phyloP scores from a whole-genome alignment of 345 rosid genomes.

The Brassica juncea region DNA sequence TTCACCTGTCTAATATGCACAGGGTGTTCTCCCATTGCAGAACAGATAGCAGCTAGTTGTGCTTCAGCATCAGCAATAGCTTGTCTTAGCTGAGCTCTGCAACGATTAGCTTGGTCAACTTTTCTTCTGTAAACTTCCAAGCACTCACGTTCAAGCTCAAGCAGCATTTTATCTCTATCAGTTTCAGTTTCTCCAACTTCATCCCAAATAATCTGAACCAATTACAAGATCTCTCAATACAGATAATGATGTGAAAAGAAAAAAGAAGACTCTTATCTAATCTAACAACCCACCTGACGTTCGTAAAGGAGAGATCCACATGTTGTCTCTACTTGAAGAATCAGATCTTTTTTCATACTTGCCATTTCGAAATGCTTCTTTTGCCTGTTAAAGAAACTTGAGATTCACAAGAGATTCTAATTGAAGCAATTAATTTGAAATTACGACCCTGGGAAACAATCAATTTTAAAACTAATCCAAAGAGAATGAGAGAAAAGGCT shows the following conservation, averaged over 20 bases:
- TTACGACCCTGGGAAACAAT: background rate
- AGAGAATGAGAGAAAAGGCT: constrained; percentile 5
- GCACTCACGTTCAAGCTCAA: constrained; percentile 93
- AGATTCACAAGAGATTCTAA: too few species aligned
- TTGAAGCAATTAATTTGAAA: too few species aligned
- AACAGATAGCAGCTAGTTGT: constrained; percentile 81
- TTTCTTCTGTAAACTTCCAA: constrained; percentile 90
- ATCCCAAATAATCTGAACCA: constrained; percentile 14
- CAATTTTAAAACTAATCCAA: background rate
- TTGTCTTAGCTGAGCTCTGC: constrained; percentile 86
- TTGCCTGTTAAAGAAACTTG: constrained; percentile 13
- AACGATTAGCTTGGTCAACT: constrained; percentile 81
- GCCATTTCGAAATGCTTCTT: constrained; percentile 53
- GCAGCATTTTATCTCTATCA: constrained; percentile 86
- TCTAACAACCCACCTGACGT: constrained; percentile 58
- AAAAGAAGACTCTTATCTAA: too few species aligned
- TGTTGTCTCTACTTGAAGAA: constrained; percentile 58
- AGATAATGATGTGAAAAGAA: background rate
- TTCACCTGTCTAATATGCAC: constrained; percentile 84
- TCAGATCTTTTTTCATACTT: background rate
- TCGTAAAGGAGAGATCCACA: constrained; percentile 76
- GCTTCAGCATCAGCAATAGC: constrained; percentile 90
- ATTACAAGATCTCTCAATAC: background rate
- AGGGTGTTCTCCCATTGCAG: constrained; percentile 90
- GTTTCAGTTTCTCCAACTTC: constrained; percentile 90